Evolutionary conservation across 176 grass and related monocot species (phyloP), one percentile per base, ranked within the genome.

Genomic region (Bothriochloa decipiens): DNA sequence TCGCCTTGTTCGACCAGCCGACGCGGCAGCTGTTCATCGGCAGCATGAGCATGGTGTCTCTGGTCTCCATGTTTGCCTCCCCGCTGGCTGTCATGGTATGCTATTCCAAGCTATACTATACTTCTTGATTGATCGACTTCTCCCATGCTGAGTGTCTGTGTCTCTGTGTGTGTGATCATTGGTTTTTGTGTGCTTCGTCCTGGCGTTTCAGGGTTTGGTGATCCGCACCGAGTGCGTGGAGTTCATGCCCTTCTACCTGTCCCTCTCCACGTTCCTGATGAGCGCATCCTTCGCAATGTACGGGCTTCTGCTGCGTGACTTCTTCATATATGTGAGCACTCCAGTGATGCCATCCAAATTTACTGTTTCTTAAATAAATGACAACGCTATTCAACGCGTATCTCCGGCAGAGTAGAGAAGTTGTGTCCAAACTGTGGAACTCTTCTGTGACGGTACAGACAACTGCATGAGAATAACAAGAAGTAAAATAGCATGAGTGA

Each of bases 191-290:
- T 36, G 68, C 50, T 82, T 37, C 27, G 27, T 65, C 26, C 0
- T 80, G 33, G n/a, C 53, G 41, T n/a, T 71, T 55, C 88, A 97
- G 95, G 89, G 87, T 10, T 70, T 92, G 90, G 95, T 94, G 79
- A 92, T 97, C 50, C 87, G 85, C 65, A 92, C 95, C 8, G 91
- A 91, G 83, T 94, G 92, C 42, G 86, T 97, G 81, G 92, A 97
- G 80, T 94, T 91, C 90, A 97, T 97, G 95, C 95, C 95, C 3
- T 97, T 97, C 86, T 94, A 91, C 63, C 84, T 97, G 5, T 97
- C 95, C 60, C 89, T 97, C 78, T 89, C 89, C 0, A 91, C 89
- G 6, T 75, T 97, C 69, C 83, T 97, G 46, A 94, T 86, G 91
- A 91, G 92, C 25, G 40, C 74, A 32, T 94, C 86, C 2, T 97